Base-by-base conservation (phyloP, 306 rosid genomes). In the Lathyrus tuberosus region DNA sequence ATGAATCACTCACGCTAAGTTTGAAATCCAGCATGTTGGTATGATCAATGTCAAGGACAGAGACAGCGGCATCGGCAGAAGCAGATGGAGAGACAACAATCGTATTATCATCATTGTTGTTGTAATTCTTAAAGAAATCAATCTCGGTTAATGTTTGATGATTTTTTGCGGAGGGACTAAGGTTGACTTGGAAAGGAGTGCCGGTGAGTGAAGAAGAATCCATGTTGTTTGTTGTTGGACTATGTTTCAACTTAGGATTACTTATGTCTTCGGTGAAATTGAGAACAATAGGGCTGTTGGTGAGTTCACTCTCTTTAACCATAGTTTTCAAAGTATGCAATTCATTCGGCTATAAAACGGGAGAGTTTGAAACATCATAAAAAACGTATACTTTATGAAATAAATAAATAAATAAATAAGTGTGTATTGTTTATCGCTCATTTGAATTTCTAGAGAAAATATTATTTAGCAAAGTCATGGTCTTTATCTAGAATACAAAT, bases 91-190 rank as follows among this genome's bases (percentile, higher is more conserved):
- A 33, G 24, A 41, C 49, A 35, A 17, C 56, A 48, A 59, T 35
- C 22, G 67, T 72, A 52, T 58, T 8, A 5, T 48, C 53, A 12
- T 52, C 59, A 61, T 41, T 51, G 53, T 67, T 62, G 4, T 43
- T 43, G 40, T 35, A 35, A 59, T 79, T 67, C 14, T 89, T 72
- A 51, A 94, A 90, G 79, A 94, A 88, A 84, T 94, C 86, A 68
- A 86, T 37, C 76, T 90, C 98, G 38, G 38, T 61, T 59, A 59
- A 79, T 22, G 53, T 48, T 13, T 16, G 70, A n/a, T 53, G 48
- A 43, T 53, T 53, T 22, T 67, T 56, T 8, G 40, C 10, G 65
- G 70, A 51, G 71, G 38, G 42, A 74, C 75, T 85, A 58, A 85
- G 83, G 84, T 80, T 92, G 79, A 92, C 84, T 68, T 85, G 82